phyloP scores from a whole-genome alignment of 768 basidiomycete genomes.

The Auriscalpium microsporum region DNA sequence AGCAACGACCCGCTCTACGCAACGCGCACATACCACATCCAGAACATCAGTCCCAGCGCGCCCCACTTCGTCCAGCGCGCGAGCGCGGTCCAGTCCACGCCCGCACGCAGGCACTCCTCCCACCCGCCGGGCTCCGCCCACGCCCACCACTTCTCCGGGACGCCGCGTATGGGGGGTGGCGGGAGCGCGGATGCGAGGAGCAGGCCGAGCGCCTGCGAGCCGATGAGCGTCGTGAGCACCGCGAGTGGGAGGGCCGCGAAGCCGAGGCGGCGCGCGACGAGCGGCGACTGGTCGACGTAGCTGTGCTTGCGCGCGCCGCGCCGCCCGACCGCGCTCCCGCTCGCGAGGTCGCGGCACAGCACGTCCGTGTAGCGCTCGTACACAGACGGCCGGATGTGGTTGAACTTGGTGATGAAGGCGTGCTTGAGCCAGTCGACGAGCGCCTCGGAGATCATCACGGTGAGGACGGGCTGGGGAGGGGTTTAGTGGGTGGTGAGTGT shows the following conservation, averaged over 20 bases:
- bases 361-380: constrained; percentile 96
- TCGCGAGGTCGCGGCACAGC: constrained; percentile 85
- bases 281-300: constrained; percentile 92
- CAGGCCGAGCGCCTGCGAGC: constrained; percentile 59
- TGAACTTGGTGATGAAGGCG: constrained; percentile 99
- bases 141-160: constrained; percentile 37
- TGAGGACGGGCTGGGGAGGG: constrained; percentile 68
- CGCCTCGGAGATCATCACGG: constrained; percentile 87
- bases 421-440: constrained; percentile 98
- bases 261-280: constrained; percentile 88
- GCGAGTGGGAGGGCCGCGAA: constrained; percentile 91
- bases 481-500: not conserved
- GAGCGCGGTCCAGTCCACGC: constrained; percentile 40
- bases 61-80: constrained; percentile 53
- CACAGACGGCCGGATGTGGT: constrained; percentile 91
- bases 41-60: constrained; percentile 57
- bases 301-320: constrained; percentile 72
- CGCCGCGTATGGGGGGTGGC: constrained; percentile 20
- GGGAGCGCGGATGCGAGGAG: constrained; percentile 32
- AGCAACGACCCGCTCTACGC: not conserved
- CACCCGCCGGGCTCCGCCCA: constrained; percentile 18
- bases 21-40: constrained; percentile 68
- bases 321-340: constrained; percentile 63
- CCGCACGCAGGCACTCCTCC: constrained; percentile 16
- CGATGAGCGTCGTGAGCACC: constrained; percentile 69